phyloP scores from a whole-genome alignment of 257 asterid genomes.

The Buddleja alternifolia region DNA sequence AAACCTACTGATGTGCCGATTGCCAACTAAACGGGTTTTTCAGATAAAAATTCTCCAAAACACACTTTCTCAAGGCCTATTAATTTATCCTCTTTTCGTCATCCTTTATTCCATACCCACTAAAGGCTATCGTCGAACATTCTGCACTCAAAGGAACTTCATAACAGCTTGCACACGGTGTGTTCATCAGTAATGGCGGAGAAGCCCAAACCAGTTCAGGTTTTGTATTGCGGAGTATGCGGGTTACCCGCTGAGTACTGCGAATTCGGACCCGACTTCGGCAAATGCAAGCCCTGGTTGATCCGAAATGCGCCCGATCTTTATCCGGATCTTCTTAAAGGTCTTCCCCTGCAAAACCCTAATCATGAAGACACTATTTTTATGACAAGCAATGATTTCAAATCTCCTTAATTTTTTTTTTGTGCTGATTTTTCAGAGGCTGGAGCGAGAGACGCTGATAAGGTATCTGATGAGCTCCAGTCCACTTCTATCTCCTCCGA shows the following conservation, averaged over 20 bases:
- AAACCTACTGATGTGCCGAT: too few relatives aligned
- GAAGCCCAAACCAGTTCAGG: conserved; percentile 69
- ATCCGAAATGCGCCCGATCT: conserved; percentile 69
- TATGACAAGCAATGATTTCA: not conserved
- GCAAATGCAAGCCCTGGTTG: conserved; percentile 98
- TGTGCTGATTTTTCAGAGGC: conserved; percentile 48
- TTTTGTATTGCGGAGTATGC: conserved; percentile 82
- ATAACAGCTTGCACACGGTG: conserved; percentile 17
- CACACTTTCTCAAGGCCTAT: too few relatives aligned
- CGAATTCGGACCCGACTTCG: conserved; percentile 91
- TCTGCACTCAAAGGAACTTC: not conserved
- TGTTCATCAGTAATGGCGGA: conserved; percentile 64
- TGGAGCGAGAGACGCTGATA: conserved; percentile 64
- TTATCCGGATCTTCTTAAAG: conserved; percentile 88
- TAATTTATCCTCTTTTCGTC: too few relatives aligned
- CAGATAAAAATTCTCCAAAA: too few relatives aligned
- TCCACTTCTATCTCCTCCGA: conserved; percentile 76
- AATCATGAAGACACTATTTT: not conserved
- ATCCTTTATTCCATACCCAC: conserved; percentile 23
- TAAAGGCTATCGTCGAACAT: conserved; percentile 23
- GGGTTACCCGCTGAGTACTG: conserved; percentile 94
- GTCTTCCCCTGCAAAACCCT: conserved; percentile 53
- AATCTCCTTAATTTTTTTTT: conserved; percentile 15
- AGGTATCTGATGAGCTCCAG: conserved; percentile 74
- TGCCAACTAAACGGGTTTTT: too few relatives aligned